Conservation (phyloP, 1,284 basidiomycete species). For the Cryptococcus jaspeensis region DNA sequence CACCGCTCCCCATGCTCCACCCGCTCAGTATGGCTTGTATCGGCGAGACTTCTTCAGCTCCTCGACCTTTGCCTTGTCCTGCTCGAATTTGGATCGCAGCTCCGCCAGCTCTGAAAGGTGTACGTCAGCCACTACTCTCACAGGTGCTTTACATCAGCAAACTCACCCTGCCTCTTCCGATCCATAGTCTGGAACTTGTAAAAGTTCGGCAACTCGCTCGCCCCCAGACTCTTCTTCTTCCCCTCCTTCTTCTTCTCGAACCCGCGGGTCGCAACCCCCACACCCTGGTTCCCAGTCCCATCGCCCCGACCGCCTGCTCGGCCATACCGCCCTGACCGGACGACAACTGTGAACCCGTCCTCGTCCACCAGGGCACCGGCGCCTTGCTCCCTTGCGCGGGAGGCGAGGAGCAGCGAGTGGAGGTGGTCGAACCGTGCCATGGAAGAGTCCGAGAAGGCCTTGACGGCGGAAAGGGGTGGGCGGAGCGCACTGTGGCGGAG, state of each 20-base stretch:
- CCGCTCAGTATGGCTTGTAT: slow-evolving; percentile 76
- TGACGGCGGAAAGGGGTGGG: slow-evolving; percentile 68
- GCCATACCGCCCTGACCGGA: slow-evolving; percentile 80
- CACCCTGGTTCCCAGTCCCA: slow-evolving; percentile 37
- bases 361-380: slow-evolving; percentile 74
- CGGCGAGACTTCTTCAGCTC: slow-evolving; percentile 72
- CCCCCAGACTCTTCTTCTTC: slow-evolving; percentile 69
- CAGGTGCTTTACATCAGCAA: neutral
- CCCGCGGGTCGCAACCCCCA: slow-evolving; percentile 48
- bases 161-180: slow-evolving; percentile 75
- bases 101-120: slow-evolving; percentile 66
- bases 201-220: slow-evolving; percentile 61
- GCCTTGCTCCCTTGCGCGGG: slow-evolving; percentile 59
- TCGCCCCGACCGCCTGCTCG: slow-evolving; percentile 61
- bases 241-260: slow-evolving; percentile 38
- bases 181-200: slow-evolving; percentile 87
- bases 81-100: slow-evolving; percentile 75
- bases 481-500: slow-evolving; percentile 63
- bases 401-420: slow-evolving; percentile 54
- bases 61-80: slow-evolving; percentile 81
- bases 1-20: no score
- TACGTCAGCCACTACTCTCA: neutral
- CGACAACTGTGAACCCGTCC: slow-evolving; percentile 88
- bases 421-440: slow-evolving; percentile 72
- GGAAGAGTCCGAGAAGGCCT: slow-evolving; percentile 70